Evolutionary conservation across 805 yeast species (phyloP).

Genomic region (Priceomyces fermenticarens): DNA sequence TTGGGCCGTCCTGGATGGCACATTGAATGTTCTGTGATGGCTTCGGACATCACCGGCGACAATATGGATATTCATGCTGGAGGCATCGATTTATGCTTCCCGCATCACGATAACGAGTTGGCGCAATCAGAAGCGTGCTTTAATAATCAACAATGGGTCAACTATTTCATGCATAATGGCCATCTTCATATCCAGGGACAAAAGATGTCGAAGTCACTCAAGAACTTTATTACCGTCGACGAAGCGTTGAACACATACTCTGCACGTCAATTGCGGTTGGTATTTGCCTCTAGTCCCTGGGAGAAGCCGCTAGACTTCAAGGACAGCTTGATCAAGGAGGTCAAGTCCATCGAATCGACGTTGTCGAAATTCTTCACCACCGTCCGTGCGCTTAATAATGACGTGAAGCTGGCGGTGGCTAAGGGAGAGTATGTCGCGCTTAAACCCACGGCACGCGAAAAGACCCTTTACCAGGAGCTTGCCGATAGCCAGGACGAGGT

Average conservation of each 20-base stretch:
- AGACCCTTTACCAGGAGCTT: slow-evolving; percentile 50
- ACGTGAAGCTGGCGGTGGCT: slow-evolving; percentile 48
- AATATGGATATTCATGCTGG: slow-evolving; percentile 94
- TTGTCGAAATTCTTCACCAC: slow-evolving; percentile 81
- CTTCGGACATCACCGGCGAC: slow-evolving; percentile 79
- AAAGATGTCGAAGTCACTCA: slow-evolving; percentile 93
- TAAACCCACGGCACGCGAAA: slow-evolving; percentile 56
- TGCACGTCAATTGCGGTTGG: slow-evolving; percentile 82
- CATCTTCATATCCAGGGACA: slow-evolving; percentile 98
- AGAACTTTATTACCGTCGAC: slow-evolving; percentile 91
- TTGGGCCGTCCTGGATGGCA: slow-evolving; percentile 99
- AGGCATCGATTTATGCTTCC: slow-evolving; percentile 96
- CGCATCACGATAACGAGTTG: slow-evolving; percentile 97
- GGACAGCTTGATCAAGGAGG: slow-evolving; percentile 73
- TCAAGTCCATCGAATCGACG: slow-evolving; percentile 68
- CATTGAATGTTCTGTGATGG: slow-evolving; percentile 99
- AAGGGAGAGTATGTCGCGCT: slow-evolving; percentile 57
- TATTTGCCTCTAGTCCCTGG: slow-evolving; percentile 91
- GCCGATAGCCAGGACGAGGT: slow-evolving; percentile 53
- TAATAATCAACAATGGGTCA: slow-evolving; percentile 92
- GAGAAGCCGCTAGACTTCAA: slow-evolving; percentile 90
- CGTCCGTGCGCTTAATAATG: slow-evolving; percentile 76
- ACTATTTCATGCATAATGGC: slow-evolving; percentile 94
- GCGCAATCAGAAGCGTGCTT: slow-evolving; percentile 96
- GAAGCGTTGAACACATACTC: slow-evolving; percentile 75